A percentile compares a stretch with the other conserved stretches of the same genome.
These are phyloP conservation scores for Agaricales sp. DNA, from an alignment of 1,284 basidiomycete genomes.

Conservation along the genomic window DNA sequence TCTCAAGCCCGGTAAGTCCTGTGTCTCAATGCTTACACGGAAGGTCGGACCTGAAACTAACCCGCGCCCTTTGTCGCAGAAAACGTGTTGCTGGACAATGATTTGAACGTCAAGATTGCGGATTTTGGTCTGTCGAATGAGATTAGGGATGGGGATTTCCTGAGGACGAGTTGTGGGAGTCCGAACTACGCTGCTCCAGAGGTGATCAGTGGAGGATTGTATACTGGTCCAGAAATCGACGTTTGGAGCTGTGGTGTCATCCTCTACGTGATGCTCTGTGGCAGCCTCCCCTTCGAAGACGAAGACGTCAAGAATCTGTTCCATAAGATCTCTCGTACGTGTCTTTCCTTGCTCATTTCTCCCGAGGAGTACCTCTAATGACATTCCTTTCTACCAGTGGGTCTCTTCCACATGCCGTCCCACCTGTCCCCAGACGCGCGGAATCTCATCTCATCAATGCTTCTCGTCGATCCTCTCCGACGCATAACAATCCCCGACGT, in stretches of 20 bases:
- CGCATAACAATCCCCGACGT: conserved; percentile 90
- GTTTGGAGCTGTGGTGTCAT: conserved; percentile 98
- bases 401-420: conserved; percentile 74
- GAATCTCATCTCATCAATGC: conserved; percentile 76
- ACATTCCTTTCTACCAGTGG: conserved; percentile 39
- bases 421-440: conserved; percentile 72
- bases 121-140: conserved; percentile 93
- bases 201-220: conserved; percentile 86
- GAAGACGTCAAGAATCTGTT: conserved; percentile 88
- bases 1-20: conserved; percentile 57
- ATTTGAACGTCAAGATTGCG: conserved; percentile 87
- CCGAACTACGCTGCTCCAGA: conserved; percentile 97
- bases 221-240: conserved; percentile 93
- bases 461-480: conserved; percentile 86
- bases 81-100: conserved; percentile 73
- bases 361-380: neutral
- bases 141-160: conserved; percentile 90
- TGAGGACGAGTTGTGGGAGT: conserved; percentile 91
- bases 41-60: neutral
- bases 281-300: conserved; percentile 89
- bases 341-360: neutral
- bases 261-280: conserved; percentile 91
- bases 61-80: conserved; percentile 34
- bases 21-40: too few relatives aligned
- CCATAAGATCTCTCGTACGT: conserved; percentile 82